Conservation (phyloP, 768 basidiomycete genomes). For the Russula earlei region DNA sequence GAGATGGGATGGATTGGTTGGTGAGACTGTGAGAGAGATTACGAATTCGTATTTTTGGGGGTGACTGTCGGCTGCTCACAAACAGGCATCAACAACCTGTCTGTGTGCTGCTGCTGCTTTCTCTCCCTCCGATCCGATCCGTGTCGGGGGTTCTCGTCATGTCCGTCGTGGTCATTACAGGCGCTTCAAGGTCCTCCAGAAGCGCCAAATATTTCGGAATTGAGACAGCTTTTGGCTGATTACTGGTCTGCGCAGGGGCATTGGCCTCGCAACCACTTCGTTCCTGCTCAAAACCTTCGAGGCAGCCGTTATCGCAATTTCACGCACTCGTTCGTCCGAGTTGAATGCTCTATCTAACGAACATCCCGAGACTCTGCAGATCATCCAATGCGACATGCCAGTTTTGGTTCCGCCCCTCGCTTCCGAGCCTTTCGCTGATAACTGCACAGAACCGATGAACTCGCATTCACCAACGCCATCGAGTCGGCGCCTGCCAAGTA, state of each 20-base stretch:
- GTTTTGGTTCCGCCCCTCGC: slow-evolving; percentile 27
- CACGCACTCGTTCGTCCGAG: slow-evolving; percentile 60
- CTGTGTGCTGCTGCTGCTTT: neutral
- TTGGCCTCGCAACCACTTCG: slow-evolving; percentile 73
- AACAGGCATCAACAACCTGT: slow-evolving; percentile 10
- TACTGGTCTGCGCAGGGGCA: slow-evolving; percentile 37
- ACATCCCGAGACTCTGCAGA: slow-evolving; percentile 36
- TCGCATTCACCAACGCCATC: slow-evolving; percentile 48
- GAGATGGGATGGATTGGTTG: slow-evolving; percentile 17
- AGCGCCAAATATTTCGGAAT: neutral
- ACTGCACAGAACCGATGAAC: slow-evolving; percentile 45
- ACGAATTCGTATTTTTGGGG: slow-evolving; percentile 14
- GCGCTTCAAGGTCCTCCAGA: slow-evolving; percentile 63
- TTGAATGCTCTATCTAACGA: slow-evolving; percentile 39
- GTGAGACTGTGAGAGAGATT: too few relatives aligned
- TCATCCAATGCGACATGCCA: slow-evolving; percentile 69
- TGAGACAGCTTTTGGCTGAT: neutral
- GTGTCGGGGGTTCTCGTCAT: slow-evolving; percentile 20
- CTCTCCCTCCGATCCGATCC: neutral
- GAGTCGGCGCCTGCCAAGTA: slow-evolving; percentile 41
- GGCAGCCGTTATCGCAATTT: slow-evolving; percentile 66
- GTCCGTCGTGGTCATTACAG: slow-evolving; percentile 64
- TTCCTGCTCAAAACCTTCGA: slow-evolving; percentile 53
- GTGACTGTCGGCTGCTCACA: neutral
- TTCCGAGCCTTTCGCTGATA: slow-evolving; percentile 1